phyloP scores from a whole-genome alignment of 305 asterid genomes.

The Rubia balearica region DNA sequence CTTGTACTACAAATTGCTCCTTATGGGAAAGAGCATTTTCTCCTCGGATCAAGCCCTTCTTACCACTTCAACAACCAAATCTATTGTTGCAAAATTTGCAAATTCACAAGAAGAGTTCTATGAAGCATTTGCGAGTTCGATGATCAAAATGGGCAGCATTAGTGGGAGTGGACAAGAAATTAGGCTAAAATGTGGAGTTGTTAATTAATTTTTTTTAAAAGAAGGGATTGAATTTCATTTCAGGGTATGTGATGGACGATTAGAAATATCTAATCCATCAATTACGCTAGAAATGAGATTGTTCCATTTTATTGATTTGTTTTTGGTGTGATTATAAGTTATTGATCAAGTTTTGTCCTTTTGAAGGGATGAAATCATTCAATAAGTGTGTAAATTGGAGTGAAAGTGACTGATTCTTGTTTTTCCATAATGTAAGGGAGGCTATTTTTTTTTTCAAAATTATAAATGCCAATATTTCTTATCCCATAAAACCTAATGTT shows the following conservation, averaged over 20 bases:
- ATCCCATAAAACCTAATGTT: not conserved
- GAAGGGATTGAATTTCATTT: too few species aligned
- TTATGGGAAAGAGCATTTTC: slow-evolving; percentile 29
- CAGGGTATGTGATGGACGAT: too few species aligned
- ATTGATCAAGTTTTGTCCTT: not conserved
- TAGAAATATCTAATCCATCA: too few species aligned
- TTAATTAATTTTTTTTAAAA: slow-evolving; percentile 15
- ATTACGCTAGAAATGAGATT: not conserved
- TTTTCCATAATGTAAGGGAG: not conserved
- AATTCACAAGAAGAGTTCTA: slow-evolving; percentile 27
- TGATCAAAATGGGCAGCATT: slow-evolving; percentile 47
- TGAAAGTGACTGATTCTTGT: not conserved
- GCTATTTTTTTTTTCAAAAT: not conserved
- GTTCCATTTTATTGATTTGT: not conserved
- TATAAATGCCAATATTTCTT: not conserved
- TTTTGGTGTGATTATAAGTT: not conserved
- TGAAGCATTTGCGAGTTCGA: slow-evolving; percentile 29
- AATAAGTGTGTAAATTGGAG: not conserved
- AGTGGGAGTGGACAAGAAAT: slow-evolving; percentile 31
- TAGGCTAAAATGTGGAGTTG: slow-evolving; percentile 28
- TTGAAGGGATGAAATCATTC: not conserved
- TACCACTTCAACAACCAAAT: slow-evolving; percentile 20
- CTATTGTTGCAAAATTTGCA: slow-evolving; percentile 28
- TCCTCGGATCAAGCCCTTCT: slow-evolving; percentile 40
- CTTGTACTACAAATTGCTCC: slow-evolving; percentile 27